Conservation (phyloP, 2,329 filamentous ascomycete genomes). For the Phoma sp. region DNA sequence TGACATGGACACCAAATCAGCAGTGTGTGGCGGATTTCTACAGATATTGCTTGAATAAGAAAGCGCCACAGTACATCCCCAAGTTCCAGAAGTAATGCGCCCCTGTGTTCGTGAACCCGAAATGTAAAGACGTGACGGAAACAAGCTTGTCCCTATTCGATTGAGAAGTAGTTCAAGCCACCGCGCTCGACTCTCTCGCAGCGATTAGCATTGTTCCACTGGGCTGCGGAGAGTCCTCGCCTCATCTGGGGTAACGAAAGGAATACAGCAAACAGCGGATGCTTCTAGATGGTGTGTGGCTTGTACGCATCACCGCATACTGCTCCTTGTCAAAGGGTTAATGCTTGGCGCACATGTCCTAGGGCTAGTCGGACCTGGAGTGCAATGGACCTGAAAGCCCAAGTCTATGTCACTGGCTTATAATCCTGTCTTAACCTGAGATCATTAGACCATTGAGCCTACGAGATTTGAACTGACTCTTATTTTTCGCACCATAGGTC, state of each 20-base stretch:
- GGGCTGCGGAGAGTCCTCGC: neutral
- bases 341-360: neutral
- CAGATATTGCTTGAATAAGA: neutral
- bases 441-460: neutral
- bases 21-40: neutral
- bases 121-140: neutral
- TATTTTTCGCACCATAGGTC: neutral
- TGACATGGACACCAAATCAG: neutral
- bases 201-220: neutral
- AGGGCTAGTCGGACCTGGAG: neutral
- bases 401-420: conserved; percentile 1
- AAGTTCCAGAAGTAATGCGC: neutral
- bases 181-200: neutral
- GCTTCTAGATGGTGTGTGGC: conserved; percentile 6
- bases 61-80: neutral
- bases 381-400: neutral
- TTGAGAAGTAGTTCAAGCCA: neutral
- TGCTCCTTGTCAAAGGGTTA: conserved; percentile 2
- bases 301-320: neutral
- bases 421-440: conserved; percentile 9
- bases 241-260: neutral
- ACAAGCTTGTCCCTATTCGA: neutral
- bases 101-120: neutral
- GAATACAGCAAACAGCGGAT: neutral
- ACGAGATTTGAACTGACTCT: neutral